Base-by-base conservation (phyloP, 1,284 basidiomycete species). In the Albatrellus sp. region DNA sequence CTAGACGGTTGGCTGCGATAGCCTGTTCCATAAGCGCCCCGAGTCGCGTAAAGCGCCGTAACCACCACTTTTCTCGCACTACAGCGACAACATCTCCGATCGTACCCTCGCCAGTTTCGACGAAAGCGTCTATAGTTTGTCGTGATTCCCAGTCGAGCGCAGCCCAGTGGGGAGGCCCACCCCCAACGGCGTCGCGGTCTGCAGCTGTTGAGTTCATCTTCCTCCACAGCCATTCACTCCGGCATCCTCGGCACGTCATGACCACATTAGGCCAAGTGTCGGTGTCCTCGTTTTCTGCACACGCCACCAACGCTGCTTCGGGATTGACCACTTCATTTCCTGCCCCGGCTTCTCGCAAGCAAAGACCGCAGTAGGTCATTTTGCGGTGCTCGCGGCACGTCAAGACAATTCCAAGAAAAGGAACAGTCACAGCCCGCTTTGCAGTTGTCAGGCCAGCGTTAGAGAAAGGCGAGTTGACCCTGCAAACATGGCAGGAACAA, bases 21-120 rank as follows among this genome's bases (percentile, higher is more conserved):
- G 79, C 75, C 49, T 85, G 78, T 50, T 69, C 65, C 56, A 82
- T 69, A 57, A 84, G 69, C 46, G 80, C 77, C 2, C 63, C 63
- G 44, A 85, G 66, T 50, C 77, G 76, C 0, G 82, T 86, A 55
- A 75, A 60, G 43, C 62, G 68, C 36, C 74, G 64, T 40, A 86
- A 57, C 83, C 83, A 87, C 44, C 68, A 64, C 58, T 81, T 80
- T 57, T 86, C 83, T 48, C 72, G 65, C 24, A 77, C 77, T 20
- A 77, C 56, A 36, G 55, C 56, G 29, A 84, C 57, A n/a, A 85
- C 74, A 39, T 81, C 76, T 24, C 58, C 53, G 45, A 85, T 69
- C 1, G 66, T 70, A n/a, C 83, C 83, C 50, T 87, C 83, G 2
- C 73, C 80, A 14, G 78, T 63, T 44, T 84, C 81, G 36, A 86